Evolutionary conservation across 73 alveolate species (phyloP).

Genomic region (Durusdinium trenchii): DNA sequence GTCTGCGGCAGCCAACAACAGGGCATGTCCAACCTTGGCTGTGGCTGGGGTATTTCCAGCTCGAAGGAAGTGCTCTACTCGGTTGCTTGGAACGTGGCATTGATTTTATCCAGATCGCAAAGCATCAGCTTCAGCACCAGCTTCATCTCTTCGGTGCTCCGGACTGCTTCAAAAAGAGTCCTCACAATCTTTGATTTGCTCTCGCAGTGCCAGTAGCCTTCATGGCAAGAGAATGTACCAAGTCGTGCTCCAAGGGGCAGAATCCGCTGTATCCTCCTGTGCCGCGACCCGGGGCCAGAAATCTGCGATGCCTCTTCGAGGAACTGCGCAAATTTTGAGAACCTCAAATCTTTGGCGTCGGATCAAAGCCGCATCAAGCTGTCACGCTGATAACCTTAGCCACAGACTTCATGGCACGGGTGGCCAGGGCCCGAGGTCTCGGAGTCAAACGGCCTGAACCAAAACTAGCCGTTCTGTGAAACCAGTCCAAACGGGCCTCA

Average conservation of each 20-base stretch:
- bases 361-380: not conserved
- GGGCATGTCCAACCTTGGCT: conserved; percentile 24
- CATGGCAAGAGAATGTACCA: not conserved
- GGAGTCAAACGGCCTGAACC: no score
- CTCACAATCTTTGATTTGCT: not conserved
- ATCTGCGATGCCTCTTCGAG: conserved; percentile 6
- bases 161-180: not conserved
- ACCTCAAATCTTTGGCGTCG: not conserved
- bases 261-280: not conserved
- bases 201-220: no score
- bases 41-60: not conserved
- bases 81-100: not conserved
- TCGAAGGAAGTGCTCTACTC: not conserved
- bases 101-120: not conserved
- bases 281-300: not conserved
- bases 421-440: no score
- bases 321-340: not conserved
- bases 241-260: not conserved
- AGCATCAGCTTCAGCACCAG: not conserved
- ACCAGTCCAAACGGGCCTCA: no score
- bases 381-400: no score
- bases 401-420: no score
- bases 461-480: no score
- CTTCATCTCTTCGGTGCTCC: not conserved
- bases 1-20: conserved; percentile 8